Base-by-base conservation (phyloP, 306 rosid genomes). In the Pterocarpus santalinus region DNA sequence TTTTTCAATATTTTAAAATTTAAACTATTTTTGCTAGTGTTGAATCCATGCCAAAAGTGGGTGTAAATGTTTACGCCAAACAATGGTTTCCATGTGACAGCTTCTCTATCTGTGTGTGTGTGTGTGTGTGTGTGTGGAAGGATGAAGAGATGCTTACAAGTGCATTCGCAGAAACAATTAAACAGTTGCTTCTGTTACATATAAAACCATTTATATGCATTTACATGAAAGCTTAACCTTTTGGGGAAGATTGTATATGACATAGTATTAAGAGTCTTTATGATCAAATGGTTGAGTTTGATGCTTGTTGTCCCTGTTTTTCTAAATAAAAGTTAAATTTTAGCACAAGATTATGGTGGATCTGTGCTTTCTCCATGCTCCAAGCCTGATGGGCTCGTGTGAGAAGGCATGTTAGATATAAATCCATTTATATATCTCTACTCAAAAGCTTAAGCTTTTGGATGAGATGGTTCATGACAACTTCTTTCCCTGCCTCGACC, bases 111-210 rank as follows among this genome's bases (percentile, higher is more conserved):
- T 8, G 2, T 43, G 49, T 43, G 49, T 2, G 22, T 55, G 55
- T 2, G 47, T 7, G n/a, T 3, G 30, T 3, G 64, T n/a, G 10
- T 7, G 35, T 9, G 14, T 74, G 57, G n/a, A 51, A 61, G 41
- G 43, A 30, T 76, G 62, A 53, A 32, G 51, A 76, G 28, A 53
- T 77, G 46, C 28, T 22, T 68, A 28, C 7, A 75, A 33, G 13
- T 67, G 71, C 55, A 46, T 72, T 57, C 16, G 4, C 52, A 46
- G 67, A 76, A 72, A 60, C 72, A 73, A 67, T 51, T 8, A 41
- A 30, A 34, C 15, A 65, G 44, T 65, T 57, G 14, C 38, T 64
- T 72, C 79, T 41, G 2, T 5, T 43, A 43, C 9, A 43, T 43
- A 43, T 43, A 4, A 52, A 52, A 52, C 58, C 58, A 52, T 52